Evolutionary conservation across 75 land plant species (phyloP), one percentile per base, ranked within the genome.

Genomic region (Cupressus sempervirens): DNA sequence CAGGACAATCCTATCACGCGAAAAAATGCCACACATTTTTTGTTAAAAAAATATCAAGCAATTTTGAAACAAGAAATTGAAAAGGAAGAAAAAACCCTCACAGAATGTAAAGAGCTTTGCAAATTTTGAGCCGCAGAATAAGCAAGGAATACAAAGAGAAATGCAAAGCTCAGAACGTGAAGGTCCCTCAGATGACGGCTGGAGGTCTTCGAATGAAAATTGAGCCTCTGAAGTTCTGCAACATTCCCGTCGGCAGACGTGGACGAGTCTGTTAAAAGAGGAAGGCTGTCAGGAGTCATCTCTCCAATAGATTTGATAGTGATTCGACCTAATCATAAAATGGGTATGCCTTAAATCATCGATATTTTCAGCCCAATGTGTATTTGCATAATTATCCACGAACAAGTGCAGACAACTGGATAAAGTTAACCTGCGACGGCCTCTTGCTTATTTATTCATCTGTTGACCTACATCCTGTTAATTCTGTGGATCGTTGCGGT

Each of bases 121-220:
- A 97, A 85, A 82, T 97, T 97, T 87, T 97, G 99, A 48, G 90
- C 91, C 53, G 99, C 97, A 12, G 91, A 89, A 80, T 94, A 95
- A 23, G 99, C 99, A 4, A 94, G 87, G 83, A 97, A 97, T 48
- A 94, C 70, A 86, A 97, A 87, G 85, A 95, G 81, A 76, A 97
- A 95, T 6, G 93, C 88, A 18, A 88, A 83, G 89, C 96, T 91
- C 41, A 97, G 90, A 35, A 97, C 85, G 62, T 95, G 97, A 82
- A 94, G 89, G 85, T 95, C 95, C 62, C 91, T 89, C 80, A 89
- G 48, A 83, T 83, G 81, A 43, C 32, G 81, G 13, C 34, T 52
- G 83, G 87, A 81, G 40, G 50, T 79, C 40, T 43, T 79, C n/a
- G 81, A 26, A 79, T 29, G 50, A 32, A 72, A 72, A 72, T 72